Conservation (phyloP, 164 flowering plant species). For the Annona squamosa region DNA sequence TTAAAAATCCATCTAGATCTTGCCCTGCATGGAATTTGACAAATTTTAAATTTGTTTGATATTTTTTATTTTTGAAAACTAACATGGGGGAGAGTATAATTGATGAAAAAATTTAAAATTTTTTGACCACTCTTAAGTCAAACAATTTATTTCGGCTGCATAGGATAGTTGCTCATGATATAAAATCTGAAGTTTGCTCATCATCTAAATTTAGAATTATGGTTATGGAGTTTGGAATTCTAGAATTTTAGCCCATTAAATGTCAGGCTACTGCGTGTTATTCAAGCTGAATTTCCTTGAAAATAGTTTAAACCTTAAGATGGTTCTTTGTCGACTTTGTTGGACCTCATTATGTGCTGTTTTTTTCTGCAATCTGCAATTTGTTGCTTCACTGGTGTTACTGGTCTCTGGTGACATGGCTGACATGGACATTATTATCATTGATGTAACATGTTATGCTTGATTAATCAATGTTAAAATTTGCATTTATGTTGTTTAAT, state of each 20-base stretch:
- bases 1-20: too few relatives aligned
- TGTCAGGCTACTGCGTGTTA: not conserved
- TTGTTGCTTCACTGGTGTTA: not conserved
- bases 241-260: not conserved
- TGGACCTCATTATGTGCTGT: not conserved
- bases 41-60: too few relatives aligned
- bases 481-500: not conserved
- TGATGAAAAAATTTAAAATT: too few relatives aligned
- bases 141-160: too few relatives aligned
- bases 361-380: not conserved
- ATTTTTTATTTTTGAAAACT: too few relatives aligned
- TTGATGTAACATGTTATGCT: not conserved
- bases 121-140: too few relatives aligned
- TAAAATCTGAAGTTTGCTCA: too few relatives aligned
- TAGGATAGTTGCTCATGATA: too few relatives aligned
- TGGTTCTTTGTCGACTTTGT: not conserved
- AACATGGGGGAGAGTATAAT: too few relatives aligned
- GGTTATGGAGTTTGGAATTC: not conserved
- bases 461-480: too few relatives aligned
- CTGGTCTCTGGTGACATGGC: not conserved
- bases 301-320: not conserved
- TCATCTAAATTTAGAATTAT: too few relatives aligned
- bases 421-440: not conserved
- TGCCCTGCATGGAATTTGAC: too few relatives aligned
- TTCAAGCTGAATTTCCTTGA: not conserved